Base-by-base conservation (phyloP, 2,329 filamentous ascomycete genomes). In the Hypoxylon sp. region DNA sequence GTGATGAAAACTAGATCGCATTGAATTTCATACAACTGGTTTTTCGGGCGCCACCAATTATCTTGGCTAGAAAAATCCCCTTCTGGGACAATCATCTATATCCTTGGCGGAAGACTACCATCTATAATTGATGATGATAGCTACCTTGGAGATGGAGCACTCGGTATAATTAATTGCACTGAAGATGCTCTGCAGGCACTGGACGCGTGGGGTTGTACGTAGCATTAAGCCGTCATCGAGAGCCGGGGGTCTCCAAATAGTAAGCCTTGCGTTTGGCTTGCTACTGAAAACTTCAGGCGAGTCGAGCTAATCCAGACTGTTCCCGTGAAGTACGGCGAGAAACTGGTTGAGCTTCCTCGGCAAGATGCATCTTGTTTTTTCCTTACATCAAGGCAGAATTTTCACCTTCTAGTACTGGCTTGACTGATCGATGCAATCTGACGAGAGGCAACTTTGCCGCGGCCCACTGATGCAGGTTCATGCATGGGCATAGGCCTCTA, bases 401-500 rank as follows among this genome's bases (percentile, higher is more conserved):
- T 54, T 46, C 58, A 29, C 46, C 46, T 52, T 55, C 33, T 53
- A 35, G 19, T 39, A 46, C 51, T n/a, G 55, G 59, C 48, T 64
- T 65, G 52, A 47, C 63, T 61, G 66, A 66, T 66, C 65, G 63
- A 69, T 62, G 66, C 59, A 64, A 51, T 55, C 58, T 55, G 53
- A 52, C 65, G 66, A 69, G 61, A 71, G 69, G 61, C 63, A 67
- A 59, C 54, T 71, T 63, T 71, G 66, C 65, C 57, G 68, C 63
- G 63, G 63, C 51, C 70, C 70, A 70, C 65, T 51, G 50, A 73
- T 69, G 72, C 72, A 73, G 70, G 71, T 73, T 67, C 66, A 72
- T 72, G 71, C 63, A 71, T 73, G 8, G 64, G 52, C 66, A 73
- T 69, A 63, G 68, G 58, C n/a, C 29, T 65, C 59, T 66, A 54